A percentile compares a stretch with the other conserved stretches of the same genome.
These are phyloP conservation scores for Rhododendron kiyosumense DNA, from an alignment of 148 eudicot genomes.

Conservation along the genomic window DNA sequence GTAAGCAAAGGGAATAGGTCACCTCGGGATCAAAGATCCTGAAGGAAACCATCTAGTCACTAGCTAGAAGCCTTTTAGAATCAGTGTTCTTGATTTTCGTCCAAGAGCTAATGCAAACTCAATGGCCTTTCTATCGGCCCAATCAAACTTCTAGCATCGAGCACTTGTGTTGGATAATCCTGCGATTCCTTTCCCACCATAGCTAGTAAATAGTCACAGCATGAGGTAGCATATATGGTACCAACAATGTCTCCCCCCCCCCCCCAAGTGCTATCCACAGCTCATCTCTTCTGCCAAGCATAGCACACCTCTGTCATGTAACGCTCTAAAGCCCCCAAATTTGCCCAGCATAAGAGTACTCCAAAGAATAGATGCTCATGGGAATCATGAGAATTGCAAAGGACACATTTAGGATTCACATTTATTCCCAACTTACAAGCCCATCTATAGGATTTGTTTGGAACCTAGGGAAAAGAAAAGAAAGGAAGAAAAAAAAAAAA, in stretches of 20 bases:
- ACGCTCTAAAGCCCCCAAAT: neutral
- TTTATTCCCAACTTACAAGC: neutral
- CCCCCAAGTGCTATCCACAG: neutral
- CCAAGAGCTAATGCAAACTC: neutral
- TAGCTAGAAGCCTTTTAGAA: neutral
- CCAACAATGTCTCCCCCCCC: neutral
- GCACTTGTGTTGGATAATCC: neutral
- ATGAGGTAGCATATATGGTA: neutral
- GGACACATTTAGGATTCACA: neutral
- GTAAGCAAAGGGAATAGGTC: neutral
- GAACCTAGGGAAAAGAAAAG: too few relatives aligned
- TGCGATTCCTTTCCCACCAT: neutral
- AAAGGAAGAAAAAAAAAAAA: too few relatives aligned
- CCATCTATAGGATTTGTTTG: neutral
- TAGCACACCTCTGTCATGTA: neutral
- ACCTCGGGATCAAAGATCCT: neutral
- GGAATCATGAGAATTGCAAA: neutral
- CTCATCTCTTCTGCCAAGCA: neutral
- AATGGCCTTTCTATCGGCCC: neutral
- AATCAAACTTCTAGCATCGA: neutral
- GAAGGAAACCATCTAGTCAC: neutral
- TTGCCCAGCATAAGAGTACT: neutral
- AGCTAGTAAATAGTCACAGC: neutral
- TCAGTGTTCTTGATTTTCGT: neutral
- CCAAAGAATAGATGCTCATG: neutral